Evolutionary conservation across 1,284 basidiomycete species (phyloP), one percentile per base, ranked within the genome.

Genomic region (Quambalaria eucalypti): DNA sequence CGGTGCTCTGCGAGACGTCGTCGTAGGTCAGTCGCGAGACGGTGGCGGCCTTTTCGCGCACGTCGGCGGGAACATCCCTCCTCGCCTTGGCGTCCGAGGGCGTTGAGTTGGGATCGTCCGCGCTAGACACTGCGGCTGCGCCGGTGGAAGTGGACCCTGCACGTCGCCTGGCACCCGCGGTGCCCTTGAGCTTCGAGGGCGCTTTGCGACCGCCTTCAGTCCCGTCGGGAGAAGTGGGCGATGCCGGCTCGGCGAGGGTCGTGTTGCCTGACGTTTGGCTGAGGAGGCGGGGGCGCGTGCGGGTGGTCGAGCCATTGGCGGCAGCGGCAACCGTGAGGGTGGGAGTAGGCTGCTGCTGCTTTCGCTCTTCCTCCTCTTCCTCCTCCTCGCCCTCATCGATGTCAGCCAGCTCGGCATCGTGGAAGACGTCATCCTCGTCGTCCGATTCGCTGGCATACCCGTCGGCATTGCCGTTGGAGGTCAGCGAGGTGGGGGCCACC

Each of bases 381-480:
- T 70, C 68, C 29, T 70, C 68, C 14, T 62, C 62, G 47, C 55
- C 62, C 52, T 70, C 68, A 8, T 52, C 53, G 49, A 70, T 70
- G 48, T 66, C 65, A 47, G 62, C 64, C n/a, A 70, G 62, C 6
- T 64, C 62, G 26, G 68, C 68, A 39, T 70, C 68, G 47, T 60
- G 58, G 59, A 68, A 64, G 48, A 60, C 64, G 31, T 68, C 65
- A 14, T 61, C 58, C 21, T 31, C 50, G 0, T 57, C 56, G 16
- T 65, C 62, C 51, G 55, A 59, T 19, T 59, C 59, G 29, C 60
- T 39, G 23, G 58, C 47, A 8, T 50, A 47, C n/a, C n/a, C 42
- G 23, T 48, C 21, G 48, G 16, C 40, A 53, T 53, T 36, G 21
- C 16, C 50, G 29, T 55, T 4, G 12, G 54, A 9, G 8, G 7